A percentile compares a stretch with the other conserved stretches of the same genome.
phyloP scores from a whole-genome alignment of 2,329 filamentous ascomycete genomes.

The Teratosphaeria gauchensis region DNA sequence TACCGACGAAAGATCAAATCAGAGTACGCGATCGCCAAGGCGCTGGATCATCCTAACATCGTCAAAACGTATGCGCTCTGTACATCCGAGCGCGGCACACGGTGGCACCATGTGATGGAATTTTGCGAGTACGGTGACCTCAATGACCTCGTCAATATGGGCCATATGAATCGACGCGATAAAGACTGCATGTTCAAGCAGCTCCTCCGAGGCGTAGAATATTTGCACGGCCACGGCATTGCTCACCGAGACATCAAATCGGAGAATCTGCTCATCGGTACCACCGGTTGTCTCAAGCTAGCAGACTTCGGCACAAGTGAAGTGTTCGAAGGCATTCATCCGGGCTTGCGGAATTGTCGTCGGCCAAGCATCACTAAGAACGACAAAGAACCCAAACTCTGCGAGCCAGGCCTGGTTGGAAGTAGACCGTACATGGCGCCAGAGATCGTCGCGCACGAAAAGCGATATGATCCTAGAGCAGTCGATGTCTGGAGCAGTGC shows the following conservation, averaged over 20 bases:
- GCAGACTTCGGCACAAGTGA: conserved; percentile 87
- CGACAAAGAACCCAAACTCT: conserved; percentile 62
- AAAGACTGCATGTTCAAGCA: conserved; percentile 84
- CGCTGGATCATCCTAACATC: conserved; percentile 76
- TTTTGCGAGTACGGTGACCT: conserved; percentile 78
- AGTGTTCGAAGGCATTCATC: conserved; percentile 73
- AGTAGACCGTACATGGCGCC: conserved; percentile 81
- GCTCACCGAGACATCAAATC: conserved; percentile 87
- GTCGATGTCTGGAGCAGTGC: conserved; percentile 81
- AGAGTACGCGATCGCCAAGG: conserved; percentile 80
- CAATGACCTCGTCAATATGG: conserved; percentile 60
- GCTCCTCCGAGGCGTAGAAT: conserved; percentile 68
- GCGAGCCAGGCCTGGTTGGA: conserved; percentile 71
- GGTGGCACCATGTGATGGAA: conserved; percentile 91
- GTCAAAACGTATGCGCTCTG: conserved; percentile 72
- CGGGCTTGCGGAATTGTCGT: conserved; percentile 50
- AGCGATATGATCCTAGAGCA: conserved; percentile 61
- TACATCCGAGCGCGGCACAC: conserved; percentile 44
- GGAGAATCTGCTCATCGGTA: conserved; percentile 73
- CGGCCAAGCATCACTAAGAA: conserved; percentile 57
- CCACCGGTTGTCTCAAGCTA: conserved; percentile 76
- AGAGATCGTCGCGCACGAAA: conserved; percentile 64
- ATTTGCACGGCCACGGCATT: conserved; percentile 74
- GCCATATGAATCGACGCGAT: conserved; percentile 58
- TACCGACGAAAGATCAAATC: conserved; percentile 87